Conservation (phyloP, 345 rosid genomes). For the Geranium brycei region DNA sequence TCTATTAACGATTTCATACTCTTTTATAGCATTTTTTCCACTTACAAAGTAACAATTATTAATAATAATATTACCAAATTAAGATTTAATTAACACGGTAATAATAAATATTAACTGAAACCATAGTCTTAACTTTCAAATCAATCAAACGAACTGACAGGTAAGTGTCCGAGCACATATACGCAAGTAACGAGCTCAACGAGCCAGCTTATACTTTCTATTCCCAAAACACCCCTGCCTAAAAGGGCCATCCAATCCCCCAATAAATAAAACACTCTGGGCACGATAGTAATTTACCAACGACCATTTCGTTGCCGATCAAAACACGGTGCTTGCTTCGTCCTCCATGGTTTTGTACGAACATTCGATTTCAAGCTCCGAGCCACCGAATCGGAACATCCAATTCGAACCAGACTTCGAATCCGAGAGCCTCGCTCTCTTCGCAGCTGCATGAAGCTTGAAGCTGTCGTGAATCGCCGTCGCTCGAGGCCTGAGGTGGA, state of each 20-base stretch:
- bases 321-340: conserved; percentile 44
- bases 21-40: no score
- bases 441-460: conserved; percentile 1
- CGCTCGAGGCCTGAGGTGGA: conserved; percentile 25
- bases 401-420: conserved; percentile 12
- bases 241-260: neutral
- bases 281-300: conserved; percentile 20
- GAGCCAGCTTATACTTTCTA: conserved; percentile 24
- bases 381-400: conserved; percentile 11
- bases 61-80: no score
- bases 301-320: conserved; percentile 69
- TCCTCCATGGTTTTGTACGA: conserved; percentile 51
- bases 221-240: conserved; percentile 17
- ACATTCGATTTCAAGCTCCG: conserved; percentile 42
- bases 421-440: conserved; percentile 10
- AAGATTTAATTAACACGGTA: no score
- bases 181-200: conserved; percentile 8
- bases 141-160: neutral
- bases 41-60: no score
- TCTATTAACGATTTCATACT: no score
- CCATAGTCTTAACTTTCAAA: neutral
- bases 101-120: no score
- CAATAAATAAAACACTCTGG: conserved; percentile 17
- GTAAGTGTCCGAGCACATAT: neutral
- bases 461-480: conserved; percentile 6